A percentile compares a stretch with the other conserved stretches of the same genome.
These are phyloP conservation scores for Acacia acuminata DNA, from an alignment of 306 rosid genomes.

Conservation along the genomic window DNA sequence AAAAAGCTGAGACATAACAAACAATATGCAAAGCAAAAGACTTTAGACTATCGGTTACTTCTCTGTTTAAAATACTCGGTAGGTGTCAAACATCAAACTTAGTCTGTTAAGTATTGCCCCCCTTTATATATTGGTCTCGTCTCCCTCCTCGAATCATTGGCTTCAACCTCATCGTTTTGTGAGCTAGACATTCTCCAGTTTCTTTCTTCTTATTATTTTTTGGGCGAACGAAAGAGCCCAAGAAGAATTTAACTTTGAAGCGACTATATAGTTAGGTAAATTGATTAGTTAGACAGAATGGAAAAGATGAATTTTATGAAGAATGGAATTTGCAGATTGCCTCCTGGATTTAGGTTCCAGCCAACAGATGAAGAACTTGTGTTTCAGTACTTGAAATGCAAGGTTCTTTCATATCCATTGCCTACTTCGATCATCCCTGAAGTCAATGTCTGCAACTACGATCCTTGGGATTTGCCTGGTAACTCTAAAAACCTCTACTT, in stretches of 20 bases:
- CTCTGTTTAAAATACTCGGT: conserved; percentile 4
- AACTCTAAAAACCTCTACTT: neutral
- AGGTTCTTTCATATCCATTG: conserved; percentile 67
- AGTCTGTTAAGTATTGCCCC: conserved; percentile 35
- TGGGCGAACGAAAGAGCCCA: neutral
- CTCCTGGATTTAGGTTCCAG: conserved; percentile 95
- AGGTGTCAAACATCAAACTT: conserved; percentile 41
- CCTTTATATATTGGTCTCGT: neutral
- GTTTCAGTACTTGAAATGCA: conserved; percentile 76
- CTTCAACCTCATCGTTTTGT: neutral
- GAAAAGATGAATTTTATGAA: conserved; percentile 53
- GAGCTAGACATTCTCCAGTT: neutral
- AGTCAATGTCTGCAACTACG: conserved; percentile 61
- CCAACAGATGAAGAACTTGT: conserved; percentile 95
- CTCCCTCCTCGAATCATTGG: neutral
- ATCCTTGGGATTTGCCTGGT: conserved; percentile 98
- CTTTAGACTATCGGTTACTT: neutral
- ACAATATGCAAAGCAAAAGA: conserved; percentile 22
- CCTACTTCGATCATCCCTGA: conserved; percentile 89
- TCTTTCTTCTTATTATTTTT: neutral
- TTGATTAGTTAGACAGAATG: conserved; percentile 28
- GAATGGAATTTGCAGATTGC: conserved; percentile 70
- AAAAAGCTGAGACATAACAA: conserved; percentile 30
- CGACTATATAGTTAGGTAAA: neutral
- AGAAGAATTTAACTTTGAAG: neutral